Base-by-base conservation (phyloP, 108 stramenopile species). In the Cyclostephanos invisitatus region DNA sequence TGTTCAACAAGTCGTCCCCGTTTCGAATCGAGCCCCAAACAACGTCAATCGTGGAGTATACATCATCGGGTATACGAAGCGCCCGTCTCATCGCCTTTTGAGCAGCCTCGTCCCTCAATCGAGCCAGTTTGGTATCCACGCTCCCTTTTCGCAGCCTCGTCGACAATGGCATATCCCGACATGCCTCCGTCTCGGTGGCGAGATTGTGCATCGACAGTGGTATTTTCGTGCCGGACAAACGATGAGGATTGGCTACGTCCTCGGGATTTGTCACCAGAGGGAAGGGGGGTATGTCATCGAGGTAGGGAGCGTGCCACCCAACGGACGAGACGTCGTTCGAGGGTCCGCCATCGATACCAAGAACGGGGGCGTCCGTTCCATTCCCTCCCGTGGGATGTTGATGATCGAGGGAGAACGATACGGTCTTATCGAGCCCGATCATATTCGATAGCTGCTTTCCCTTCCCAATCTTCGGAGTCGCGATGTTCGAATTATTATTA, bases 231-330 rank as follows among this genome's bases (percentile, higher is more conserved):
- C 74, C 67, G n/a, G 63, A 53, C 48, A 90, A 55, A 49, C 80
- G 56, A 70, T 92, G 89, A 42, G 92, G 92, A 67, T 93, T 93
- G 68, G 92, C 88, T 24, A 78, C 67, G 8, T 35, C 58, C 48
- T 84, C 66, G 24, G 61, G 65, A 48, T 67, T 53, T 36, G 67
- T 71, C 27, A 83, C 84, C 36, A 82, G 28, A 9, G 93, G 93
- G 75, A 91, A 94, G 3, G 67, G 61, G 2, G 79, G 56, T 2
- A 94, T 72, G 56, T 74, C 85, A 44, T 89, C 82, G 27, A 78
- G 83, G 80, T 83, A 94, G 15, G 93, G 93, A 29, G 90, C 93
- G 38, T 85, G 51, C 93, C 93, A 94, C 53, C 90, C 83, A 35
- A 64, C 64, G n/a, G 40, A 35, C 22, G 29, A 47, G 25, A 36